Conservation (phyloP, 345 rosid genomes). For the Eucalyptus shirleyi region DNA sequence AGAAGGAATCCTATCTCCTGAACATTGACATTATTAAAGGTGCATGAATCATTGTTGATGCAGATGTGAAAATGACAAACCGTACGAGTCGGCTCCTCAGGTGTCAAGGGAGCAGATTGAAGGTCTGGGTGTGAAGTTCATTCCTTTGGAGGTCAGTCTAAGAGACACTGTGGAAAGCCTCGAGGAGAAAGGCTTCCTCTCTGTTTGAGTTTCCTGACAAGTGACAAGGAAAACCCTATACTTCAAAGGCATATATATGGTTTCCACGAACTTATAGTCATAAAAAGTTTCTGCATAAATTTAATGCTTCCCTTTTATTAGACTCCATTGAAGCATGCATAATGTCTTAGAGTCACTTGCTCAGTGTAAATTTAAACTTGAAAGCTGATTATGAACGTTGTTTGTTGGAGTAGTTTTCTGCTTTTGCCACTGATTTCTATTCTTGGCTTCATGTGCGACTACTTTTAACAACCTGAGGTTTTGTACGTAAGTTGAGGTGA, state of each 20-base stretch:
- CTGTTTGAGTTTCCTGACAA: not conserved
- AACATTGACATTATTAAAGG: not conserved
- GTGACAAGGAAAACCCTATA: not conserved
- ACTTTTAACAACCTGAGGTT: not conserved
- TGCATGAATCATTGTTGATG: not conserved
- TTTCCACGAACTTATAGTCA: not conserved
- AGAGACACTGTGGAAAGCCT: conserved; percentile 10
- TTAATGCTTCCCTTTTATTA: not conserved
- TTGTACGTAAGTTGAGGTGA: not conserved
- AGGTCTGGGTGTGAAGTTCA: conserved; percentile 5
- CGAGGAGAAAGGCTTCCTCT: conserved; percentile 6
- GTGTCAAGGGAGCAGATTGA: conserved; percentile 1
- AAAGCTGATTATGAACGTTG: not conserved
- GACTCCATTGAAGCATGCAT: not conserved
- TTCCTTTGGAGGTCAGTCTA: conserved; percentile 5
- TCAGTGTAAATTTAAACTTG: not conserved
- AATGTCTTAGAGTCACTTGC: not conserved
- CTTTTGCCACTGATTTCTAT: not conserved
- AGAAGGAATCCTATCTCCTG: not conserved
- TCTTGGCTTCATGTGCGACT: not conserved
- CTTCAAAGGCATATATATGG: not conserved
- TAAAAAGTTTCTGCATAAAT: not conserved
- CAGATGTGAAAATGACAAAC: conserved; percentile 23
- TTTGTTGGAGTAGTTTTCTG: not conserved
- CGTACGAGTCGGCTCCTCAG: not conserved